Conservation (phyloP, 1,284 basidiomycete genomes). For the Uromyces viciae-fabae region DNA sequence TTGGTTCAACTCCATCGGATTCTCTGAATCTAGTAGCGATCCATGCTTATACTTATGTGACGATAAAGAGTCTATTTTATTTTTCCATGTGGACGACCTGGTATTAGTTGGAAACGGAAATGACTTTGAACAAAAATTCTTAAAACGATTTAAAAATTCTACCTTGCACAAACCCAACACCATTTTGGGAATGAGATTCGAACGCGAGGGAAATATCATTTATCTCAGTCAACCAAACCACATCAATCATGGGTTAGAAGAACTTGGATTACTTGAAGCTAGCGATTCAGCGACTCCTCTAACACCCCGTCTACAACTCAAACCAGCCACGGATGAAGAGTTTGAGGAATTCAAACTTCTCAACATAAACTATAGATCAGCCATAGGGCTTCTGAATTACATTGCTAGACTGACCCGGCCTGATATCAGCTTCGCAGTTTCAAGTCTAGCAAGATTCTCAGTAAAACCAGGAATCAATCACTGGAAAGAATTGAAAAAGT, state of each 20-base stretch:
- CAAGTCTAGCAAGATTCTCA: not conserved
- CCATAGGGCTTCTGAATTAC: not conserved
- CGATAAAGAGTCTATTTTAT: too few species aligned
- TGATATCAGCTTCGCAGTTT: not conserved
- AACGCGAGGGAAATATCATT: too few species aligned
- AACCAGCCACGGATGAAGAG: not conserved
- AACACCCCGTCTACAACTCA: not conserved
- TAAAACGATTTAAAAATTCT: too few species aligned
- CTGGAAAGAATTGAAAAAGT: not conserved
- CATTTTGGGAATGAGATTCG: too few species aligned
- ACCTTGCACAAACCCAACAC: too few species aligned
- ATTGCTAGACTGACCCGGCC: slow-evolving; percentile 1
- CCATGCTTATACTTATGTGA: too few species aligned
- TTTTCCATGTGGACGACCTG: too few species aligned
- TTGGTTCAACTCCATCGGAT: too few species aligned
- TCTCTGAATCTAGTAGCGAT: too few species aligned
- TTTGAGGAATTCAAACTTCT: not conserved
- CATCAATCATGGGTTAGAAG: not conserved
- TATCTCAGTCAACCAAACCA: not conserved
- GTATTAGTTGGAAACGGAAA: too few species aligned
- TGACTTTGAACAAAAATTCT: too few species aligned
- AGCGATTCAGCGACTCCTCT: not conserved
- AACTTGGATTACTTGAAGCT: not conserved
- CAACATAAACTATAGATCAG: not conserved
- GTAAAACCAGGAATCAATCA: slow-evolving; percentile 3